phyloP scores from a whole-genome alignment of 768 basidiomycete genomes.

The Favolaschia claudopus region DNA sequence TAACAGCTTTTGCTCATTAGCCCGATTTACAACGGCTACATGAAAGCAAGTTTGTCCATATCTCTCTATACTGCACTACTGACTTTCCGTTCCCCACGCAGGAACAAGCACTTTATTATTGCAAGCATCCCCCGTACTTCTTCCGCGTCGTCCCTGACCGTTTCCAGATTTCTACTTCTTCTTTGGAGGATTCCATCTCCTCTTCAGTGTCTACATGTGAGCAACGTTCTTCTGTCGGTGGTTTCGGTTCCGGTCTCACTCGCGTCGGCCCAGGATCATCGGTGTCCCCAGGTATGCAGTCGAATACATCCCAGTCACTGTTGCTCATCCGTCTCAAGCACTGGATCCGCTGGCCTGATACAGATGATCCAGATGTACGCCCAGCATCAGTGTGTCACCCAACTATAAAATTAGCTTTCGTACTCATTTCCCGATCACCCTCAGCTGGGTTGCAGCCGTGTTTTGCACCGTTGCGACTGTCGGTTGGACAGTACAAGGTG shows the following conservation, averaged over 20 bases:
- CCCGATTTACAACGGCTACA: constrained; percentile 97
- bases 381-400: constrained; percentile 77
- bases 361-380: constrained; percentile 88
- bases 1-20: constrained; percentile 46
- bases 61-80: constrained; percentile 23
- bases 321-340: constrained; percentile 53
- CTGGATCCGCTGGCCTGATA: constrained; percentile 94
- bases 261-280: constrained; percentile 73
- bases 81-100: constrained; percentile 42
- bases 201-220: constrained; percentile 93
- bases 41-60: constrained; percentile 70
- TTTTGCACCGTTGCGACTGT: constrained; percentile 82
- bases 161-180: constrained; percentile 92
- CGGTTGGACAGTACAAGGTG: constrained; percentile 88
- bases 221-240: constrained; percentile 39
- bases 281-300: constrained; percentile 82
- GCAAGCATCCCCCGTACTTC: constrained; percentile 54
- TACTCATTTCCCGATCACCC: constrained; percentile 22
- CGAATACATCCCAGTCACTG: constrained; percentile 42
- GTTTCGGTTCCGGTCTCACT: constrained; percentile 35
- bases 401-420: constrained; percentile 46
- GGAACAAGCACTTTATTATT: constrained; percentile 95
- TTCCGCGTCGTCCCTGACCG: constrained; percentile 37
- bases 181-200: constrained; percentile 94
- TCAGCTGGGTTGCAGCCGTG: constrained; percentile 76